Base-by-base conservation (phyloP, 192 early-diverging fungal genomes). In the Podila horticola region DNA sequence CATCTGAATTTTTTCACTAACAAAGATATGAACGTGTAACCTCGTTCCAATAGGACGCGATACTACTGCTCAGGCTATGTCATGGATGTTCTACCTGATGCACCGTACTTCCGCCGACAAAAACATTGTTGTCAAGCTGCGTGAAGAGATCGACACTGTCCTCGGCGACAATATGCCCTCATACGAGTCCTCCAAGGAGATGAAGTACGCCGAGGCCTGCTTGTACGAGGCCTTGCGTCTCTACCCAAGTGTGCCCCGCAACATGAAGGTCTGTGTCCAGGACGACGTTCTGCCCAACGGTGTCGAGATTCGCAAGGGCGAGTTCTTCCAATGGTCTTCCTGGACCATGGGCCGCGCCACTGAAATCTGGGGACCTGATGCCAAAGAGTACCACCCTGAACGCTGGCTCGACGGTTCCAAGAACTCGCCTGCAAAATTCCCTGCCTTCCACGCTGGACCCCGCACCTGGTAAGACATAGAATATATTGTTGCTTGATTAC, bases 381-480 rank as follows among this genome's bases (percentile, higher is more conserved):
- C 84, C 30, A 71, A 67, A 26, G 72, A 85, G 24, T 88, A 70
- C 73, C 66, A 64, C 3, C 87, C 87, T 36, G 83, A 85, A 15
- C 75, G 87, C 55, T 88, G 87, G 87, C 41, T 93, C 20, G 62
- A 71, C 6, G 76, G 72, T 2, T 79, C 77, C 48, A 71, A 69
- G 49, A 71, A 72, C 45, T 73, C 64, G 13, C 79, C 67, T 10
- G 74, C 75, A 30, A 84, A 88, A 66, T 91, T 84, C 67, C 65
- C 84, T 12, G 85, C 83, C 20, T 92, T 92, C 84, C 76, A 91
- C 59, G 74, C 84, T 41, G 90, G 89, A 51, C 90, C 89, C 49
- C 67, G 86, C 58, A 71, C 71, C 15, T 84, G 83, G 74, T 75
- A 69, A 26, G 59, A 8, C 5, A 29, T 28, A 65, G 45, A 2